A percentile compares a stretch with the other conserved stretches of the same genome.
Conservation (phyloP, 2,329 filamentous ascomycete genomes). For the Cladosporium colombiae region DNA sequence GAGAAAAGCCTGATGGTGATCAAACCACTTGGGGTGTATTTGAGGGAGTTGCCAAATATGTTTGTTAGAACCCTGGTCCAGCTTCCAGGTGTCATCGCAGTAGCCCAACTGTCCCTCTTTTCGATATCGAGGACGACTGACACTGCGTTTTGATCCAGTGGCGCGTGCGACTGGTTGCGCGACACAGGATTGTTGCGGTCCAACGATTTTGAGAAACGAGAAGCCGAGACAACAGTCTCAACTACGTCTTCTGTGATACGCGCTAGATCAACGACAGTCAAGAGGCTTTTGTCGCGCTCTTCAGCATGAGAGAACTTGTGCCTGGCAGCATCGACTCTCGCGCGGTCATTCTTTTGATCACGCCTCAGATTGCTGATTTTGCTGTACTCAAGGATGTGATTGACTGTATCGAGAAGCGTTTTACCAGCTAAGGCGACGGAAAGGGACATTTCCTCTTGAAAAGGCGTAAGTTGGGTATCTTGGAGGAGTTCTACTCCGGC, state of each 20-base stretch:
- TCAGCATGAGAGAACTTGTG: conserved; percentile 21
- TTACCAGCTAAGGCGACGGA: conserved; percentile 52
- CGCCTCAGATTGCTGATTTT: conserved; percentile 43
- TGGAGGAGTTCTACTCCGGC: conserved; percentile 51
- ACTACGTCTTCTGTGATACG: conserved; percentile 30
- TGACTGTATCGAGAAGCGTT: conserved; percentile 52
- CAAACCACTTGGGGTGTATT: conserved; percentile 45
- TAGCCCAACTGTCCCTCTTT: conserved; percentile 14
- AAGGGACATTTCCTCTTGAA: conserved; percentile 46
- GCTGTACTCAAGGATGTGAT: conserved; percentile 45
- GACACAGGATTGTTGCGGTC: neutral
- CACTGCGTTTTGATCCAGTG: neutral
- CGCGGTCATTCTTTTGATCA: conserved; percentile 13
- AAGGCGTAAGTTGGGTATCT: conserved; percentile 43
- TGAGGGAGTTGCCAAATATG: conserved; percentile 51
- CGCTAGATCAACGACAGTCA: conserved; percentile 28
- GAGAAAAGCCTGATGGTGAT: conserved; percentile 35
- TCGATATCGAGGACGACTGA: conserved; percentile 22
- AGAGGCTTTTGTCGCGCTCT: neutral
- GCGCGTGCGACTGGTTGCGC: too few species aligned
- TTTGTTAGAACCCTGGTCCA: conserved; percentile 52
- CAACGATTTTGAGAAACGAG: conserved; percentile 16
- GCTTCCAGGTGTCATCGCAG: neutral
- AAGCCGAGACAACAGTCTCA: conserved; percentile 22
- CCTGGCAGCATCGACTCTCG: conserved; percentile 7